Evolutionary conservation across 441 rosid species (phyloP).

Genomic region (Syzygium malaccense): DNA sequence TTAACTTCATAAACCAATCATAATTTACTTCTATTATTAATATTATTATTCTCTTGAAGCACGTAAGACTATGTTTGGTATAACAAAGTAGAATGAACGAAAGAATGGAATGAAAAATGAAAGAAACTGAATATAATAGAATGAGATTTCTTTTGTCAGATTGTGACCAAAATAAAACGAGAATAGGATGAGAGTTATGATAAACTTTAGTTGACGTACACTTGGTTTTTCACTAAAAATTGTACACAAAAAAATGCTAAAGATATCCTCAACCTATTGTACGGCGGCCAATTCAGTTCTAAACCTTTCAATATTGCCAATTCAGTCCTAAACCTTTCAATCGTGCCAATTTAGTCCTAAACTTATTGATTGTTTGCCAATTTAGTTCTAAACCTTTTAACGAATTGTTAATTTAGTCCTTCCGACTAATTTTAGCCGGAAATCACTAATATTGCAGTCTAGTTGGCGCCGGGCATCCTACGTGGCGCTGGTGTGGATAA

Average conservation of each 20-base stretch:
- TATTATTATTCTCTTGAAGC: neutral
- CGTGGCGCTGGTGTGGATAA: too few relatives aligned
- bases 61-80: neutral
- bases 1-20: neutral
- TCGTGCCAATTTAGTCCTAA: too few relatives aligned
- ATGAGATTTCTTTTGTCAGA: neutral
- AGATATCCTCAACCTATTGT: too few relatives aligned
- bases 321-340: too few relatives aligned
- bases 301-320: too few relatives aligned
- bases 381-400: too few relatives aligned
- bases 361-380: too few relatives aligned
- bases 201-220: neutral
- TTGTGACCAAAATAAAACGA: neutral
- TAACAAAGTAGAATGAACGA: neutral
- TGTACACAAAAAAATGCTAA: neutral
- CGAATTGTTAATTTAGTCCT: too few relatives aligned
- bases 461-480: too few relatives aligned
- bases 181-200: neutral
- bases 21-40: neutral
- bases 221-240: rapidly evolving
- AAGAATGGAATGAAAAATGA: neutral
- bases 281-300: too few relatives aligned
- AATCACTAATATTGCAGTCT: too few relatives aligned
- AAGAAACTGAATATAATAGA: neutral
- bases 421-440: too few relatives aligned